Evolutionary conservation across 2,329 filamentous ascomycete species (phyloP), one percentile per base, ranked within the genome.

Genomic region (Teratosphaeriaceae sp.): DNA sequence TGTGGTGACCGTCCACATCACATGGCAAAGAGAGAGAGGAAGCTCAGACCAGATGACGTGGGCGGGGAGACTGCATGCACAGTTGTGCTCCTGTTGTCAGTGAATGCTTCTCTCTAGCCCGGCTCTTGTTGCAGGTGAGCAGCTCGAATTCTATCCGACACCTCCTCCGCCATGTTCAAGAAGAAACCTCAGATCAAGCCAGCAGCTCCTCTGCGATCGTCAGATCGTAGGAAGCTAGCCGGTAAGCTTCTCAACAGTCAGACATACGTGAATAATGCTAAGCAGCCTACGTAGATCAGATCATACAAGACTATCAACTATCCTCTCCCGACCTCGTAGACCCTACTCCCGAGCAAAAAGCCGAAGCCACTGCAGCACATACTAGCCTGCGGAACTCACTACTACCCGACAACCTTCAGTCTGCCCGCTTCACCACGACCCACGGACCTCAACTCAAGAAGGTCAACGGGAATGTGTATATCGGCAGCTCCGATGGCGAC

Each of bases 381-480:
- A 77, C 69, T 27, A 63, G 70, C 13, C 63, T 80, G 41, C 70
- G 81, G 40, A 80, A 76, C 57, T 67, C 74, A 2, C 65, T 84
- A 2, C 67, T 84, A 3, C 81, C 81, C 0, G 80, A 84, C 18
- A 80, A 78, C 50, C 71, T 75, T 0, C 69, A 76, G 29, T 78
- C 77, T 0, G 80, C 79, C 0, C 74, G 77, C 36, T 84, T 85
- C 58, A 80, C 74, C 5, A 84, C 80, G 1, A 83, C 79, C 0
- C 69, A 73, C 16, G 80, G 80, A 0, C 78, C 80, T 1, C 72
- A 82, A 34, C 63, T 82, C 19, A 75, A 73, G 40, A 69, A 76
- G 42, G 75, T 82, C 1, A 75, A 75, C 6, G 81, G 81, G 7
- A 81, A 78, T 1, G 66, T 84, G 2, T 84, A 83, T 54, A 75